phyloP scores from a whole-genome alignment of 768 basidiomycete species.

The Mrakia frigida region DNA sequence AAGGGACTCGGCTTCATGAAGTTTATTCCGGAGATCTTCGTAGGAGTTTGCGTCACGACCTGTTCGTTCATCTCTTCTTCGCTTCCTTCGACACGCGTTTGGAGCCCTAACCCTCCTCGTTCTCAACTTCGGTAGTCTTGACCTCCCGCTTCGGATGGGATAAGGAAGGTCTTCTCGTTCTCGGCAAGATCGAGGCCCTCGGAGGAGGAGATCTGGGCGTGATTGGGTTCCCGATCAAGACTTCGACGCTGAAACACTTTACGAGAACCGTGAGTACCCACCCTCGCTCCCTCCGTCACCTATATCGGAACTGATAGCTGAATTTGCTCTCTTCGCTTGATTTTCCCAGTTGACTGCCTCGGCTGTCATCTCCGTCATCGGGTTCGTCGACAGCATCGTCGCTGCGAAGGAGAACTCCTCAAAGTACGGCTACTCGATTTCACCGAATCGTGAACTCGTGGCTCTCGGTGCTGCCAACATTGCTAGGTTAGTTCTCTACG shows the following conservation, averaged over 20 bases:
- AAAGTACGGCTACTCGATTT: conserved; percentile 79
- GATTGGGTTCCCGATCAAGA: conserved; percentile 63
- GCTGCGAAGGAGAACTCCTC: conserved; percentile 88
- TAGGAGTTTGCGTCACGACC: conserved; percentile 78
- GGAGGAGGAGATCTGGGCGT: conserved; percentile 4
- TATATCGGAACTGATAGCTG: not conserved
- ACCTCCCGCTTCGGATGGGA: conserved; percentile 70
- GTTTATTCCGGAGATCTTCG: conserved; percentile 80
- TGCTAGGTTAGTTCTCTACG: conserved; percentile 67
- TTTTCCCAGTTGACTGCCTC: conserved; percentile 42
- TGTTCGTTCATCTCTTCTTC: conserved; percentile 50
- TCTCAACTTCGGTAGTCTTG: conserved; percentile 51
- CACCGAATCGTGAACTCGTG: conserved; percentile 90
- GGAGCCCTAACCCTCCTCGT: too few relatives aligned
- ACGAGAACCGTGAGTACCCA: conserved; percentile 53
- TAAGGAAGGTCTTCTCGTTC: conserved; percentile 68
- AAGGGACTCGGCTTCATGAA: conserved; percentile 61
- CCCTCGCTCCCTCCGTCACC: not conserved
- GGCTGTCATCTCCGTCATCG: conserved; percentile 70
- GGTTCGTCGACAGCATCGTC: conserved; percentile 57
- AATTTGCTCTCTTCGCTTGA: not conserved
- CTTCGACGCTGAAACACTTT: conserved; percentile 59
- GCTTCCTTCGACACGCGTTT: not conserved
- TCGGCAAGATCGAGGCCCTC: conserved; percentile 62
- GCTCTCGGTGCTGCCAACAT: conserved; percentile 81